Evolutionary conservation across 2,329 filamentous ascomycete genomes (phyloP).

Genomic region (Rutstroemia sp.): DNA sequence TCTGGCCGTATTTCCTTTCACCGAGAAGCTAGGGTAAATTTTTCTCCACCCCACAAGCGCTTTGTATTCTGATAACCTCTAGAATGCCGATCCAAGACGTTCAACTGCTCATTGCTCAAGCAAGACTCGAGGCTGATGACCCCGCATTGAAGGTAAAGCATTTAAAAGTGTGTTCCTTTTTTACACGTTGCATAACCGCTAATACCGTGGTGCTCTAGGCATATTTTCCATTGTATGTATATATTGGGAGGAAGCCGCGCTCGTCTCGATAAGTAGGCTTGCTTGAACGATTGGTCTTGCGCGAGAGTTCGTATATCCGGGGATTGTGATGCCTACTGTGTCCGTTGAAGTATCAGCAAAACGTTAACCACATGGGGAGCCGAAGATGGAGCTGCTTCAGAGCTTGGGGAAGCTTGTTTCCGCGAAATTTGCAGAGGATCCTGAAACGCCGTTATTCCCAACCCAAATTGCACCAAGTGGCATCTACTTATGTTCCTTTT

Average conservation of each 20-base stretch:
- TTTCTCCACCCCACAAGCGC: background rate
- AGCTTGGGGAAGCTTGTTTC: background rate
- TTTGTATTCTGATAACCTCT: slow-evolving; percentile 9
- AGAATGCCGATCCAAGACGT: slow-evolving; percentile 54
- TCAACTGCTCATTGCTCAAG: slow-evolving; percentile 48
- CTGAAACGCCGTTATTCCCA: background rate
- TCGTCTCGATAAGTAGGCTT: slow-evolving; percentile 9
- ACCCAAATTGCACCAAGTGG: background rate
- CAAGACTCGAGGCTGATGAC: slow-evolving; percentile 46
- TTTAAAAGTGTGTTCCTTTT: background rate
- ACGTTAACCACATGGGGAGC: too few relatives aligned
- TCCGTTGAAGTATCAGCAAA: background rate
- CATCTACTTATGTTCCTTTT: too few relatives aligned
- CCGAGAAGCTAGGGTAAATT: slow-evolving; percentile 21
- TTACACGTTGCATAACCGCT: background rate
- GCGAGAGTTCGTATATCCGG: background rate
- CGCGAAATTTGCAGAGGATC: background rate
- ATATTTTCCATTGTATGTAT: slow-evolving; percentile 58
- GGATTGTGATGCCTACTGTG: background rate
- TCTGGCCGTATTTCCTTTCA: slow-evolving; percentile 49
- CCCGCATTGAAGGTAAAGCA: slow-evolving; percentile 45
- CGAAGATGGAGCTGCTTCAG: too few relatives aligned
- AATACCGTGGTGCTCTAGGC: slow-evolving; percentile 31
- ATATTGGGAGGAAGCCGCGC: slow-evolving; percentile 52
- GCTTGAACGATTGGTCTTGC: background rate